Evolutionary conservation across 78 protist species (phyloP).

Genomic region (Tieghemostelium lacteum): DNA sequence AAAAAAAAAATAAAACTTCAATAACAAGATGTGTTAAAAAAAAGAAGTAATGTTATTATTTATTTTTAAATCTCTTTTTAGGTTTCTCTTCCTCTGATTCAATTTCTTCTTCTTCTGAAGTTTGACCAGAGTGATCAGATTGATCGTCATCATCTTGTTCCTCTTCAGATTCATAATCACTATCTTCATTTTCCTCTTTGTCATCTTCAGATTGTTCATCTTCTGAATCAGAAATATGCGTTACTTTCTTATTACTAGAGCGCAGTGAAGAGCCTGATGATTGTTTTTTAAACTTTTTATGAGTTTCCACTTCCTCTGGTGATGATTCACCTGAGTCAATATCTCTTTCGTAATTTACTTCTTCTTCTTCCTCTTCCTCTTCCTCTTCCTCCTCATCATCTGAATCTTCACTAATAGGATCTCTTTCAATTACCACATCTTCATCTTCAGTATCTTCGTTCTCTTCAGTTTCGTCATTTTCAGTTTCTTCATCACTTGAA

Average conservation of each 20-base stretch:
- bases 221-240: neutral
- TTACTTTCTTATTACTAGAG: too few relatives aligned
- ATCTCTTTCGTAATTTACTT: neutral
- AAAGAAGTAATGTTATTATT: too few relatives aligned
- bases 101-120: neutral
- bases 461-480: neutral
- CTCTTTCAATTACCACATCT: neutral
- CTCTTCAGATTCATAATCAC: neutral
- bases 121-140: neutral
- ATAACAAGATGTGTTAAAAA: too few relatives aligned
- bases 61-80: too few relatives aligned
- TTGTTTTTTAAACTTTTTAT: too few relatives aligned
- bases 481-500: neutral
- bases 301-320: too few relatives aligned
- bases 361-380: constrained; percentile 15
- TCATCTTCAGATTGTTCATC: neutral
- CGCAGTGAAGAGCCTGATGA: neutral
- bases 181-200: neutral
- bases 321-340: neutral
- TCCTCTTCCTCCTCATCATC: constrained; percentile 20
- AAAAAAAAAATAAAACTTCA: too few relatives aligned
- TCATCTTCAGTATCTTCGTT: constrained; percentile 24
- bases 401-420: neutral
- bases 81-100: neutral
- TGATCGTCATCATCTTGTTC: neutral